Percentiles rank a stretch among this genome's conserved stretches.
Evolutionary conservation across 768 basidiomycete genomes (phyloP).

Genomic region (Naganishia onofrii): DNA sequence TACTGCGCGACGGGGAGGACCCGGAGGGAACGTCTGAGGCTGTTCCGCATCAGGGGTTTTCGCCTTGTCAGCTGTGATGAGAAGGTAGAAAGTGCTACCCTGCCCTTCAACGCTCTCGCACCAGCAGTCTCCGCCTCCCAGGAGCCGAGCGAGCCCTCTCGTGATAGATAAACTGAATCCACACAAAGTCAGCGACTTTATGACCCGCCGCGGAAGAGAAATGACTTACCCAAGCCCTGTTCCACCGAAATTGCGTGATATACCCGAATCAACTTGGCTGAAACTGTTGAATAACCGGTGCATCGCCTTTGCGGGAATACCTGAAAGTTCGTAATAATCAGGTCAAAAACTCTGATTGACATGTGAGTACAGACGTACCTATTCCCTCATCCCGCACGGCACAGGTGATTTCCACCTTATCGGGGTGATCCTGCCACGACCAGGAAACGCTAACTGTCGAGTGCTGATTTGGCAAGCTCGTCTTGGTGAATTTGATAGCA

Average conservation of each 20-base stretch:
- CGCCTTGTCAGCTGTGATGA: slow-evolving; percentile 30
- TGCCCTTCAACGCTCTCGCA: slow-evolving; percentile 42
- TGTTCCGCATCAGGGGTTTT: not conserved
- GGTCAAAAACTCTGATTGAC: too few species aligned
- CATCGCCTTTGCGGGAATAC: slow-evolving; percentile 42
- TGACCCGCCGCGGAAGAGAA: not conserved
- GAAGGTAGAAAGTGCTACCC: slow-evolving; percentile 42
- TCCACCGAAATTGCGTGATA: slow-evolving; percentile 40
- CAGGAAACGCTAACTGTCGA: slow-evolving; percentile 33
- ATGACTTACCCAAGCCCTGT: slow-evolving; percentile 37
- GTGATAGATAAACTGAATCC: slow-evolving; percentile 40
- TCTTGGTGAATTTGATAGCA: slow-evolving; percentile 44
- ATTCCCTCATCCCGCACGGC: slow-evolving; percentile 44
- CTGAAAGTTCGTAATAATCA: not conserved
- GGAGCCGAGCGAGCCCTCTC: slow-evolving; percentile 37
- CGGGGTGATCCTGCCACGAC: slow-evolving; percentile 26
- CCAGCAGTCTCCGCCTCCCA: slow-evolving; percentile 42
- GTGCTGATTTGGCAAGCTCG: slow-evolving; percentile 1
- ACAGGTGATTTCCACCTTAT: slow-evolving; percentile 31
- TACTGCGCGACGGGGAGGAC: not conserved
- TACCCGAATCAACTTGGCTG: slow-evolving; percentile 42
- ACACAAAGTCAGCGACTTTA: not conserved
- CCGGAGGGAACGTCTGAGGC: not conserved
- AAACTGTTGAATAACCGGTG: slow-evolving; percentile 43
- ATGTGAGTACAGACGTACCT: slow-evolving; percentile 22